A percentile compares a stretch with the other conserved stretches of the same genome.
These are phyloP conservation scores for Erucastrum elatum DNA, from an alignment of 345 rosid genomes.

Conservation along the genomic window DNA sequence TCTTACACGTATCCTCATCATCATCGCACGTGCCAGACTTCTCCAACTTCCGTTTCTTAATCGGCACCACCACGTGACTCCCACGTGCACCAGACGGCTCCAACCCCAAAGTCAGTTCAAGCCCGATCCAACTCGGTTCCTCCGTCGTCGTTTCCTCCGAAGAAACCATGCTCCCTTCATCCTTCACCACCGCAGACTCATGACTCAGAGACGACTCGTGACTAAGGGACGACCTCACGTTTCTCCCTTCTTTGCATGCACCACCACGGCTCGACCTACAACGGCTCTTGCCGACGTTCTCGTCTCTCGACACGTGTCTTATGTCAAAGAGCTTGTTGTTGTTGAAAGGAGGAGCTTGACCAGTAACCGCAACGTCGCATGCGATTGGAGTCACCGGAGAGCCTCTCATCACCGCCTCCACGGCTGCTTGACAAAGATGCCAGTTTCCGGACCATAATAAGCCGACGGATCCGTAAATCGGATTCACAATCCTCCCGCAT, in stretches of 20 bases:
- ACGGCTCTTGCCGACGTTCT: slow-evolving; percentile 38
- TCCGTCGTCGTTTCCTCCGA: slow-evolving; percentile 58
- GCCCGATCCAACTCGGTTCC: slow-evolving; percentile 54
- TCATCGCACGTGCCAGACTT: slow-evolving; percentile 36
- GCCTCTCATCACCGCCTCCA: slow-evolving; percentile 87
- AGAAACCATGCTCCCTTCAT: slow-evolving; percentile 59
- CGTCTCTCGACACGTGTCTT: slow-evolving; percentile 80
- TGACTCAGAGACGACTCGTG: slow-evolving; percentile 93
- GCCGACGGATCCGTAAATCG: slow-evolving; percentile 95
- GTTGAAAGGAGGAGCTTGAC: slow-evolving; percentile 75
- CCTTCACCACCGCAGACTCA: slow-evolving; percentile 66
- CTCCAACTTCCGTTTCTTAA: slow-evolving; percentile 68
- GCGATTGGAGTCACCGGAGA: slow-evolving; percentile 73
- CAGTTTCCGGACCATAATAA: slow-evolving; percentile 90
- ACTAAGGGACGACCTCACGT: slow-evolving; percentile 46
- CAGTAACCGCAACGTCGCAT: slow-evolving; percentile 63
- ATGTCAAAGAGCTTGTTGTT: slow-evolving; percentile 60
- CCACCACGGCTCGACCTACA: slow-evolving; percentile 42
- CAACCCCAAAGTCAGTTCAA: slow-evolving; percentile 68
- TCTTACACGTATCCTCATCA: slow-evolving; percentile 54
- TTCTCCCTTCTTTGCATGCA: slow-evolving; percentile 33
- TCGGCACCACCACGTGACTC: slow-evolving; percentile 60
- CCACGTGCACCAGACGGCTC: slow-evolving; percentile 62
- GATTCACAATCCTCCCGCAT: slow-evolving; percentile 94
- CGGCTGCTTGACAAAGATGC: slow-evolving; percentile 96